A percentile compares a stretch with the other conserved stretches of the same genome.
Evolutionary conservation across 306 rosid genomes (phyloP).

Genomic region (Alnus glutinosa): DNA sequence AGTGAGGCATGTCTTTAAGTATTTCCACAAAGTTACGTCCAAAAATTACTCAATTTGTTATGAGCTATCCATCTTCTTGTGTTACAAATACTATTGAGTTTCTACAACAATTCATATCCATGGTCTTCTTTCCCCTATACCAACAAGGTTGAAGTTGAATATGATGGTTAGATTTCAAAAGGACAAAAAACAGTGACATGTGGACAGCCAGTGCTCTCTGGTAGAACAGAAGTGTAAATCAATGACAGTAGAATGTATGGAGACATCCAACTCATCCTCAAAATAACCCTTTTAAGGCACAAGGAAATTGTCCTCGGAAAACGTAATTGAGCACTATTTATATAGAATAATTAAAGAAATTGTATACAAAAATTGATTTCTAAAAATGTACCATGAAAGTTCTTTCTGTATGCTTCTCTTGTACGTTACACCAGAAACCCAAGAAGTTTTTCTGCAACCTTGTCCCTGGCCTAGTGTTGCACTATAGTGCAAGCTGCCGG

Average conservation of each 20-base stretch:
- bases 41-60: conserved; percentile 3
- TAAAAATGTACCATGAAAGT: conserved; percentile 54
- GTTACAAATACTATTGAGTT: conserved; percentile 13
- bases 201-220: background rate
- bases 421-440: conserved; percentile 39
- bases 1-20: conserved; percentile 12
- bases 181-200: background rate
- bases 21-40: background rate
- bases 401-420: conserved; percentile 44
- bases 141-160: background rate
- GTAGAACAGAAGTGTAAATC: background rate
- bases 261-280: background rate
- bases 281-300: background rate
- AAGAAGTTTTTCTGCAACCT: conserved; percentile 46
- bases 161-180: background rate
- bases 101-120: background rate
- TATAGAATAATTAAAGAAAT: background rate
- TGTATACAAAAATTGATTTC: background rate
- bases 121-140: background rate
- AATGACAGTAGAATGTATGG: background rate
- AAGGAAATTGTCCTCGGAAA: background rate
- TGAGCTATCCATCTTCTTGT: background rate
- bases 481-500: conserved; percentile 44
- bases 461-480: conserved; percentile 38
- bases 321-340: background rate